Conservation (phyloP, 2,329 filamentous ascomycete species). For the Mycosphaerelloides madeirae region DNA sequence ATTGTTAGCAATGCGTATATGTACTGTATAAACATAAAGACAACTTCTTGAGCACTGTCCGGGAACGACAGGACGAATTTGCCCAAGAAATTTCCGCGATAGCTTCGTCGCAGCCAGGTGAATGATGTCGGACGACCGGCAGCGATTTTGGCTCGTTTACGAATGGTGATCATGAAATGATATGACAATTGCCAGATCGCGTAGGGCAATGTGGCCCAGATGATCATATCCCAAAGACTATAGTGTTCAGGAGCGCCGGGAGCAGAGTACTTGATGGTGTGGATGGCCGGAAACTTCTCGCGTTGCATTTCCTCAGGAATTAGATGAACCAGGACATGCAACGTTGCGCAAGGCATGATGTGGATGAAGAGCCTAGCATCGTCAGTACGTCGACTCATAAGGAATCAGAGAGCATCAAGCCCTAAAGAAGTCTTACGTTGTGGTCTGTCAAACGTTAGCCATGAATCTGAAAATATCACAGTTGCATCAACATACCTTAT, state of each 20-base stretch:
- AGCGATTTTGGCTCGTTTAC: slow-evolving; percentile 90
- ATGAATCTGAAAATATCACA: slow-evolving; percentile 9
- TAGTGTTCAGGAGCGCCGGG: slow-evolving; percentile 72
- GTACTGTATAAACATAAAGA: slow-evolving; percentile 97
- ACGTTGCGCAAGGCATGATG: slow-evolving; percentile 93
- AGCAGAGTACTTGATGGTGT: slow-evolving; percentile 65
- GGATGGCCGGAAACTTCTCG: slow-evolving; percentile 75
- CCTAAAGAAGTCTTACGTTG: slow-evolving; percentile 17
- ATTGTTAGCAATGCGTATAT: slow-evolving; percentile 85
- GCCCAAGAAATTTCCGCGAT: slow-evolving; percentile 84
- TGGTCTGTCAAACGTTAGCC: slow-evolving; percentile 14
- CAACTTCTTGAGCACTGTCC: slow-evolving; percentile 69
- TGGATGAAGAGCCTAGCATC: slow-evolving; percentile 80
- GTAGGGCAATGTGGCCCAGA: slow-evolving; percentile 92
- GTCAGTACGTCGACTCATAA: neutral
- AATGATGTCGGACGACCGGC: slow-evolving; percentile 94
- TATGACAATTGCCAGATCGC: slow-evolving; percentile 88
- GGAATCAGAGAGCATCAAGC: neutral
- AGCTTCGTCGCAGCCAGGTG: slow-evolving; percentile 91
- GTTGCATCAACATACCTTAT: slow-evolving; percentile 65
- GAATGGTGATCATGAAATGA: slow-evolving; percentile 91
- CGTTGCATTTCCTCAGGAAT: slow-evolving; percentile 61
- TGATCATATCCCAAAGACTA: slow-evolving; percentile 74
- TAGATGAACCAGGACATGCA: slow-evolving; percentile 89
- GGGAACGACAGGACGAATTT: slow-evolving; percentile 78